These are phyloP conservation scores for Solanum chaucha DNA, from an alignment of 257 asterid genomes.

Conservation along the genomic window DNA sequence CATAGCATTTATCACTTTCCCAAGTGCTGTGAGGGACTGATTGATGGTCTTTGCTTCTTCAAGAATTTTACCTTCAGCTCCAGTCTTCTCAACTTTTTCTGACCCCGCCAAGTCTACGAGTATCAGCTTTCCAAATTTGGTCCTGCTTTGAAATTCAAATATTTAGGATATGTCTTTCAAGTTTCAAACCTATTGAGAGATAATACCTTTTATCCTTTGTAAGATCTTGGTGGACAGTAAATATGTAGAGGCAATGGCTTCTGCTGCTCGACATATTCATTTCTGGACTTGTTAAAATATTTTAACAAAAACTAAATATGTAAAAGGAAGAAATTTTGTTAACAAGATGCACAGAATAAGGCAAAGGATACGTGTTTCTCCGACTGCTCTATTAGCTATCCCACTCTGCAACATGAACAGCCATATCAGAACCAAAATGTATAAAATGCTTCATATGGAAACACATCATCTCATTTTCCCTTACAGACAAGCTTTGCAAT, in stretches of 20 bases:
- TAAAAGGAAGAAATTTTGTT: background rate
- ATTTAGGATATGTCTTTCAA: slow-evolving; percentile 1
- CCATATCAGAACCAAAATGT: slow-evolving; percentile 2
- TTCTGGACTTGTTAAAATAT: slow-evolving; percentile 37
- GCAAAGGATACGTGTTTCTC: slow-evolving; percentile 75
- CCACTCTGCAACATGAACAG: slow-evolving; percentile 43
- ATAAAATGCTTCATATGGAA: background rate
- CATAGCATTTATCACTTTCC: slow-evolving; percentile 81
- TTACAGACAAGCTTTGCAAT: slow-evolving; percentile 52
- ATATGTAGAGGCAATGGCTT: slow-evolving; percentile 69
- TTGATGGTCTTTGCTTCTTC: slow-evolving; percentile 92
- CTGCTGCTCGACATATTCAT: slow-evolving; percentile 85
- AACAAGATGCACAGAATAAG: background rate
- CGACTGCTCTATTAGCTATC: slow-evolving; percentile 80
- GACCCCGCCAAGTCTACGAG: slow-evolving; percentile 93
- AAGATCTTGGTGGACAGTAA: slow-evolving; percentile 45
- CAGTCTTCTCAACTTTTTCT: slow-evolving; percentile 83
- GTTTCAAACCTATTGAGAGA: background rate
- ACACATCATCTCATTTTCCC: slow-evolving; percentile 10
- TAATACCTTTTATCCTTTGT: slow-evolving; percentile 45
- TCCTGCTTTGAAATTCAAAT: slow-evolving; percentile 25
- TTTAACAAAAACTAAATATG: background rate
- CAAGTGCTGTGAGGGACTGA: slow-evolving; percentile 78
- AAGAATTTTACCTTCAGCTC: slow-evolving; percentile 84
- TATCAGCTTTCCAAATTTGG: slow-evolving; percentile 47